These are phyloP conservation scores for Trametes cinnabarina DNA, from an alignment of 768 basidiomycete genomes.

Conservation along the genomic window DNA sequence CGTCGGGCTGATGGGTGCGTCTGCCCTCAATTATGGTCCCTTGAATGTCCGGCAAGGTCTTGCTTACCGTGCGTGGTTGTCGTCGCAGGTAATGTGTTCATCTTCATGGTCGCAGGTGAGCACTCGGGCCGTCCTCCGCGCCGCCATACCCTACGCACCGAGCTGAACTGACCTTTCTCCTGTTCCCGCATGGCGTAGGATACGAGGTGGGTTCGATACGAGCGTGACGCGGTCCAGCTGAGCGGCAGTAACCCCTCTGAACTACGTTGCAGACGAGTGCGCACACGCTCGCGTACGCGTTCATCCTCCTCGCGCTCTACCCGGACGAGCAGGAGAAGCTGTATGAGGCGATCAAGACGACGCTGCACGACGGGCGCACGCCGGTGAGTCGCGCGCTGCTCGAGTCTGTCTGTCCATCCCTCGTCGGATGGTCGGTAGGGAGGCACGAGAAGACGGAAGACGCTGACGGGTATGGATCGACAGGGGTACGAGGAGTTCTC, in stretches of 20 bases:
- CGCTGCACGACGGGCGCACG: slow-evolving; percentile 26
- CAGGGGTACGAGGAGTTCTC: slow-evolving; percentile 33
- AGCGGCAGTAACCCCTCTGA: too few relatives aligned
- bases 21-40: not conserved
- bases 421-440: too few relatives aligned
- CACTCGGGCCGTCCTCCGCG: not conserved
- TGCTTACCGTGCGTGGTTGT: not conserved
- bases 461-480: too few relatives aligned
- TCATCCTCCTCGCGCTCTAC: slow-evolving; percentile 40
- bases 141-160: not conserved
- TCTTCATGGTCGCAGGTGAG: slow-evolving; percentile 52
- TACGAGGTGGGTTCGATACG: slow-evolving; percentile 52
- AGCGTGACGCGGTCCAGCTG: too few relatives aligned
- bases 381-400: slow-evolving; percentile 24
- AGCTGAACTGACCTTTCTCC: too few relatives aligned
- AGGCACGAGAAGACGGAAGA: too few relatives aligned
- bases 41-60: not conserved
- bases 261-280: slow-evolving; percentile 31
- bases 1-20: slow-evolving; percentile 40
- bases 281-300: slow-evolving; percentile 33
- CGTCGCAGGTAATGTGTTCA: slow-evolving; percentile 37
- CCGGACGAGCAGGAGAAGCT: slow-evolving; percentile 40
- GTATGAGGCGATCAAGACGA: slow-evolving; percentile 30
- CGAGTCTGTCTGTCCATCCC: not conserved
- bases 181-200: slow-evolving; percentile 4